Evolutionary conservation across 106 monocot genomes (phyloP).

Genomic region (Vanilla planifolia): DNA sequence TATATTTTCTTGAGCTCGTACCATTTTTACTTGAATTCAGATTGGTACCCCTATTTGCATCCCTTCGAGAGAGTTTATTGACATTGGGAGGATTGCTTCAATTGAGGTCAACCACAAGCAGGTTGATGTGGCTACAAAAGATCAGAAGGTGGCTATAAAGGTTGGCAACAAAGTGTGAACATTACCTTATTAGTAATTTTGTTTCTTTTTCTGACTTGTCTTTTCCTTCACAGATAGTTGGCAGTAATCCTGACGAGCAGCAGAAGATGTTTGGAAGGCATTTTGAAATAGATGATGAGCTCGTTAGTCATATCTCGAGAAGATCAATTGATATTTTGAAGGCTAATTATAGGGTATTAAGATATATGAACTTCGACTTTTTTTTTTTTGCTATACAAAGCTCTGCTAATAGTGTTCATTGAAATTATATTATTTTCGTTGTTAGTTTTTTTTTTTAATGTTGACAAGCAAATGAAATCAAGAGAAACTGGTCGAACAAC

Average conservation of each 20-base stretch:
- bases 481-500: too few relatives aligned
- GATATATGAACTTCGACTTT: not conserved
- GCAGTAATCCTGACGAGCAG: constrained; percentile 63
- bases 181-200: not conserved
- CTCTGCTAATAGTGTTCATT: too few relatives aligned
- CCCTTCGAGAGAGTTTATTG: constrained; percentile 71
- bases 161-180: constrained; percentile 9
- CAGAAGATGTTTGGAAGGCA: constrained; percentile 81
- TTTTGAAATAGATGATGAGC: constrained; percentile 90
- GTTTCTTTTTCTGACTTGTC: not conserved
- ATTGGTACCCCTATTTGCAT: constrained; percentile 89
- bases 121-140: constrained; percentile 85
- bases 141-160: constrained; percentile 93
- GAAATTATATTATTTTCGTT: too few relatives aligned
- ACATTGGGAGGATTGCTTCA: constrained; percentile 81
- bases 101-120: constrained; percentile 93
- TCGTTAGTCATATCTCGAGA: constrained; percentile 85
- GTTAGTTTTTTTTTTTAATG: too few relatives aligned
- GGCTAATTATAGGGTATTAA: constrained; percentile 73
- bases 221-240: constrained; percentile 45
- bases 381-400: too few relatives aligned
- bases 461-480: too few relatives aligned
- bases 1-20: too few relatives aligned
- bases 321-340: constrained; percentile 89
- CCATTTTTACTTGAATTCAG: constrained; percentile 26